Conservation (phyloP, 305 asterid genomes). For the Plantago lanceolata region DNA sequence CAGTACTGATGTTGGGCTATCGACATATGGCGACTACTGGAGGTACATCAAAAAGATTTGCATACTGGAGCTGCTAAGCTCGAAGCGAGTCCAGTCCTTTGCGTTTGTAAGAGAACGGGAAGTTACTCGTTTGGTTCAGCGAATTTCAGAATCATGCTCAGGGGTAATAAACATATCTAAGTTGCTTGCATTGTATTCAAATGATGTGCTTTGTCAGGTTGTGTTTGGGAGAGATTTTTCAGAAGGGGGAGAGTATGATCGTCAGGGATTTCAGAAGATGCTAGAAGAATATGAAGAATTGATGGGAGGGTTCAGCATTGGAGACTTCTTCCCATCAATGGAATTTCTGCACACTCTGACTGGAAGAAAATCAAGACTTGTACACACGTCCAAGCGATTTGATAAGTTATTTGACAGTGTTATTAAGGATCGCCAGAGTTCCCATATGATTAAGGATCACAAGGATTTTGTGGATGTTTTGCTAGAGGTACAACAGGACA, state of each 20-base stretch:
- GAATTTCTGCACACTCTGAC: conserved; percentile 47
- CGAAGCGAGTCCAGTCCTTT: conserved; percentile 42
- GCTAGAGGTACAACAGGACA: conserved; percentile 35
- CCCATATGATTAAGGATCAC: conserved; percentile 15
- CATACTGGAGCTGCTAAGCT: conserved; percentile 40
- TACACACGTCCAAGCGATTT: conserved; percentile 37
- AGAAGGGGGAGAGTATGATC: conserved; percentile 40
- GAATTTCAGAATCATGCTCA: conserved; percentile 28
- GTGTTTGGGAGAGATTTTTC: conserved; percentile 50
- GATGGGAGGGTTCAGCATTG: conserved; percentile 52
- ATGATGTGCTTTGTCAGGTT: conserved; percentile 43
- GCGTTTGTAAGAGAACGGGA: conserved; percentile 42
- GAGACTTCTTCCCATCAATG: conserved; percentile 60
- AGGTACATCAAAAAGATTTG: conserved; percentile 39
- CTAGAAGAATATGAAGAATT: conserved; percentile 49
- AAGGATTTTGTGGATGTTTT: conserved; percentile 60
- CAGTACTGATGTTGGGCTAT: conserved; percentile 38
- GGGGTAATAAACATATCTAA: conserved; percentile 23
- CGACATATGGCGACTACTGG: conserved; percentile 54
- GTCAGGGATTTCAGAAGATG: conserved; percentile 44
- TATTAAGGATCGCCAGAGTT: conserved; percentile 31
- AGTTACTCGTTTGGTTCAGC: conserved; percentile 34
- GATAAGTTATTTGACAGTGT: conserved; percentile 40
- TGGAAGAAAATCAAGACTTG: conserved; percentile 39
- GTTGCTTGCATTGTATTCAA: conserved; percentile 41